These are phyloP conservation scores for Saturnispora halmiae DNA, from an alignment of 805 yeast species.

Conservation along the genomic window DNA sequence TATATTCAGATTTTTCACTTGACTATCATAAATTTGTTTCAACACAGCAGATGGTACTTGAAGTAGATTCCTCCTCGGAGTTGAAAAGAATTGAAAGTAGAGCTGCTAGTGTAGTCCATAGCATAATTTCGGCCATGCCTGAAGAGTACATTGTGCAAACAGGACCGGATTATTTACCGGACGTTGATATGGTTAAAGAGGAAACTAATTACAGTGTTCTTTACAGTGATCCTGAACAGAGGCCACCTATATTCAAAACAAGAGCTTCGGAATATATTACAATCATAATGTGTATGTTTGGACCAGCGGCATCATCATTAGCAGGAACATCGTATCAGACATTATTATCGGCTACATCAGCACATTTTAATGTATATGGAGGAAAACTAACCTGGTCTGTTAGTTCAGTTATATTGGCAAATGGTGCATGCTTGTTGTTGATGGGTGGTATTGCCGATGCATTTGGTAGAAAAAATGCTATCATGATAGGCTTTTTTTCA, in stretches of 20 bases:
- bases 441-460: slow-evolving; percentile 42
- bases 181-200: slow-evolving; percentile 5
- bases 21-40: too few relatives aligned
- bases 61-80: too few relatives aligned
- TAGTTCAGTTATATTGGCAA: slow-evolving; percentile 33
- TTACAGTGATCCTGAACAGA: slow-evolving; percentile 22
- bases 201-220: slow-evolving; percentile 3
- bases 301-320: slow-evolving; percentile 35
- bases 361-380: slow-evolving; percentile 30
- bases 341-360: slow-evolving; percentile 29
- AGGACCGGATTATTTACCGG: neutral
- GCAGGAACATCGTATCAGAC: slow-evolving; percentile 31
- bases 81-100: too few relatives aligned
- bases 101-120: too few relatives aligned
- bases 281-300: slow-evolving; percentile 29
- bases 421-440: slow-evolving; percentile 35
- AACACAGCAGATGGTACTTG: too few relatives aligned
- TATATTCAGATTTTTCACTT: too few relatives aligned
- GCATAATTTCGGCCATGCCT: too few relatives aligned
- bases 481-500: slow-evolving; percentile 28
- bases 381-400: slow-evolving; percentile 38
- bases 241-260: slow-evolving; percentile 32
- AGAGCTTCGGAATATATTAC: slow-evolving; percentile 29
- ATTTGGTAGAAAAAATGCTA: slow-evolving; percentile 35
- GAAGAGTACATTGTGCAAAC: slow-evolving; percentile 5